phyloP scores from a whole-genome alignment of 352 stramenopile genomes.

The Pythium coloratum region DNA sequence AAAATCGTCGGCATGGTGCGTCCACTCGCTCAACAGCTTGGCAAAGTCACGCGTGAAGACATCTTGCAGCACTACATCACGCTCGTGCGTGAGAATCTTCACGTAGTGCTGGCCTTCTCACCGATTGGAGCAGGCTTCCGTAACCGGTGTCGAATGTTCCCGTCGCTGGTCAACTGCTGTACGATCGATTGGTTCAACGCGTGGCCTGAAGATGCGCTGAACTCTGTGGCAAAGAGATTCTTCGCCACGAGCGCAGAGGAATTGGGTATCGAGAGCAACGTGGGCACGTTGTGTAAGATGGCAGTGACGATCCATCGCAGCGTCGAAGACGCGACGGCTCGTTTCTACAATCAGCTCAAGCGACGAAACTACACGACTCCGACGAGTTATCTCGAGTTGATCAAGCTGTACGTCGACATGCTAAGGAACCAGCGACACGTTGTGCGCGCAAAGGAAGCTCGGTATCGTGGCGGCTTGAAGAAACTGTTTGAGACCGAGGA shows the following conservation, averaged over 20 bases:
- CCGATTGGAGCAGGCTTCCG: constrained; percentile 92
- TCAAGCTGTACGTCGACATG: constrained; percentile 93
- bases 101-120: constrained; percentile 92
- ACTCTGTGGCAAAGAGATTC: constrained; percentile 90
- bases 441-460: constrained; percentile 80
- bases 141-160: constrained; percentile 93
- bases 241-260: constrained; percentile 83
- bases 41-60: constrained; percentile 84
- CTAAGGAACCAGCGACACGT: constrained; percentile 82
- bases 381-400: constrained; percentile 95
- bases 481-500: constrained; percentile 94
- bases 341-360: constrained; percentile 83
- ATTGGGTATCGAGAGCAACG: constrained; percentile 85
- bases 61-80: constrained; percentile 88
- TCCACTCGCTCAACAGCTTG: constrained; percentile 68
- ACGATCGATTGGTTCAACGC: constrained; percentile 97
- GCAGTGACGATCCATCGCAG: constrained; percentile 92
- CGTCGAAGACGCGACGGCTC: constrained; percentile 84
- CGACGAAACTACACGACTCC: constrained; percentile 95
- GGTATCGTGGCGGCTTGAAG: constrained; percentile 85
- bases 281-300: constrained; percentile 91
- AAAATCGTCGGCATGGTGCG: constrained; percentile 88
- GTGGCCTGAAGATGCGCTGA: constrained; percentile 93
- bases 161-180: constrained; percentile 93
- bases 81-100: constrained; percentile 93